Evolutionary conservation across 129 eudicot genomes (phyloP).

Genomic region (Lactuca sativa): DNA sequence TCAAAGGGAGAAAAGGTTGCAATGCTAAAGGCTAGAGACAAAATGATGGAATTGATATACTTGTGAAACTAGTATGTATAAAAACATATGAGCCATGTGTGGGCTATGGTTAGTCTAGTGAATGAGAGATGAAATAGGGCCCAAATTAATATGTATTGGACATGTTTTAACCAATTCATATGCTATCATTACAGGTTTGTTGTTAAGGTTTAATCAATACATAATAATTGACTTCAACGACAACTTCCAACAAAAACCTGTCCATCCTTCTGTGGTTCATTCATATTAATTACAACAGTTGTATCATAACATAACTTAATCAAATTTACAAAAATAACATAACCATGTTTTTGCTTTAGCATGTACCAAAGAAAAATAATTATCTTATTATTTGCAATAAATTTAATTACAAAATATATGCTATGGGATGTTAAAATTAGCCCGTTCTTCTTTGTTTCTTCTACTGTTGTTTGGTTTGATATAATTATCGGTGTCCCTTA

Average conservation of each 20-base stretch:
- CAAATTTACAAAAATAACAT: not conserved
- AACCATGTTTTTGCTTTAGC: not conserved
- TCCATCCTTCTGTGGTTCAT: not conserved
- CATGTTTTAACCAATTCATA: conserved; percentile 36
- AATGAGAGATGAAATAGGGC: conserved; percentile 21
- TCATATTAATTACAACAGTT: not conserved
- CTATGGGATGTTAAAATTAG: not conserved
- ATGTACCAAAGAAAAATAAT: no score
- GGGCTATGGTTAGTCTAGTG: not conserved
- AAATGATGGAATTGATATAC: no score
- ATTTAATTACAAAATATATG: not conserved
- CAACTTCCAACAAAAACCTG: conserved; percentile 23
- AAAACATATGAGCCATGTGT: not conserved
- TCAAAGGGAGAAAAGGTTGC: no score
- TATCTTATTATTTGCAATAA: not conserved
- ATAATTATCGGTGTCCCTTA: conserved; percentile 4
- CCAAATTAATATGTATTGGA: conserved; percentile 27
- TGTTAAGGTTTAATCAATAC: conserved; percentile 29
- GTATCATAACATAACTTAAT: not conserved
- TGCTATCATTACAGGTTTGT: conserved; percentile 21
- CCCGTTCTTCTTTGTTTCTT: not conserved
- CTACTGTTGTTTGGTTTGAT: conserved; percentile 24
- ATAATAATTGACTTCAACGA: conserved; percentile 20
- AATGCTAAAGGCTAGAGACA: no score
- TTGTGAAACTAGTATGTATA: no score